Conservation (phyloP, 352 stramenopile genomes). For the Globisporangium recalcitrans region DNA sequence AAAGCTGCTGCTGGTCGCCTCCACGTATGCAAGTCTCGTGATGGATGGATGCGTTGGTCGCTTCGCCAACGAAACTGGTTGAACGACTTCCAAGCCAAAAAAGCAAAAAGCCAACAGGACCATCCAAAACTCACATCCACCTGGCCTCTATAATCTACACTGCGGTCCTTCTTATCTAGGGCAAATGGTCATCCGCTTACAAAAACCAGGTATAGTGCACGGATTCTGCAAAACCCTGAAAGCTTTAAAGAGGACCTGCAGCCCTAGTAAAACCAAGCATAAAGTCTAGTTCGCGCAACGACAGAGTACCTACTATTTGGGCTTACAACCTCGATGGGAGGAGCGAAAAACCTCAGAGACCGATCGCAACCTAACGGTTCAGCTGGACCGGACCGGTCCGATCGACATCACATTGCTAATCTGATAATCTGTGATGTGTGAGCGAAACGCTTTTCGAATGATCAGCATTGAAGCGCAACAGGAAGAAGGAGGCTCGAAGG, state of each 20-base stretch:
- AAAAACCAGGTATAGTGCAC: too few relatives aligned
- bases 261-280: too few relatives aligned
- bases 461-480: too few relatives aligned
- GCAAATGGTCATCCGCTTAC: too few relatives aligned
- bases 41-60: slow-evolving; percentile 6
- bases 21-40: background rate
- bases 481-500: too few relatives aligned
- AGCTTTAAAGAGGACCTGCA: too few relatives aligned
- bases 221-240: too few relatives aligned
- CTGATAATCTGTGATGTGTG: slow-evolving; percentile 12
- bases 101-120: background rate
- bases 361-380: slow-evolving; percentile 5
- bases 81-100: slow-evolving; percentile 12
- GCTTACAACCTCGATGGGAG: background rate
- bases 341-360: slow-evolving; percentile 3
- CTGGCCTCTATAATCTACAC: too few relatives aligned
- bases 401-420: too few relatives aligned
- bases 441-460: background rate
- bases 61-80: slow-evolving; percentile 1
- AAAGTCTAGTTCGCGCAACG: too few relatives aligned
- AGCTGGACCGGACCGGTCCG: background rate
- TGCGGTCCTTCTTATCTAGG: background rate
- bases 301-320: too few relatives aligned
- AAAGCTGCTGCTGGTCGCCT: background rate
- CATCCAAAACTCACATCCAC: too few relatives aligned